A percentile compares a stretch with the other conserved stretches of the same genome.
These are phyloP conservation scores for Ruellia speciosa DNA, from an alignment of 305 asterid genomes.

Conservation along the genomic window DNA sequence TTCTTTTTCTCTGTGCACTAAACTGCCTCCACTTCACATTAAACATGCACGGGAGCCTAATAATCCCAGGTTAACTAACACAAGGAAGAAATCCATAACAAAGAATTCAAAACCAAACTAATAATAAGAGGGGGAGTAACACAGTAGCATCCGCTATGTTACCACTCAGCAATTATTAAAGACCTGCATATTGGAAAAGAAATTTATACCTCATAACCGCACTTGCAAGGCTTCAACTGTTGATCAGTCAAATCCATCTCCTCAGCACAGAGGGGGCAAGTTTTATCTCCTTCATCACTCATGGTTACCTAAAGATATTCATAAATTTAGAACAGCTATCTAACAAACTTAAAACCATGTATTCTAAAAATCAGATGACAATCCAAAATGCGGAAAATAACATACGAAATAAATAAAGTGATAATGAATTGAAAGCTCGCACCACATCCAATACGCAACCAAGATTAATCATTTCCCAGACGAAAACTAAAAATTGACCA, in stretches of 20 bases:
- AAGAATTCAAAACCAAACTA: not conserved
- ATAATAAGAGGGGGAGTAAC: too few species aligned
- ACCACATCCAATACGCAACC: slow-evolving; percentile 15
- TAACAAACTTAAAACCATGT: not conserved
- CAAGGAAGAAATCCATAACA: not conserved
- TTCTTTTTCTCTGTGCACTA: too few species aligned
- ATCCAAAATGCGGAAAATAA: not conserved
- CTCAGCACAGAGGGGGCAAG: slow-evolving; percentile 98
- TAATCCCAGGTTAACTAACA: not conserved
- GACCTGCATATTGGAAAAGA: not conserved
- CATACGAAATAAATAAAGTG: slow-evolving; percentile 5
- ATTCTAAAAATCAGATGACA: not conserved
- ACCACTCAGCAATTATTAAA: slow-evolving; percentile 8
- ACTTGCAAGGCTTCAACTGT: slow-evolving; percentile 97
- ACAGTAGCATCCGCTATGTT: too few species aligned
- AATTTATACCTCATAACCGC: slow-evolving; percentile 77
- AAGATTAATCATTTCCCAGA: not conserved
- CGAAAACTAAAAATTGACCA: not conserved
- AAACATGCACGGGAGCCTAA: not conserved
- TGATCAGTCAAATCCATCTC: slow-evolving; percentile 99
- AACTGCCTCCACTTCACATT: too few species aligned
- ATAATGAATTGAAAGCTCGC: not conserved
- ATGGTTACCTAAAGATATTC: slow-evolving; percentile 44
- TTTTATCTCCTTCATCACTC: slow-evolving; percentile 90
- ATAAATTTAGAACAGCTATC: slow-evolving; percentile 8